These are phyloP conservation scores for Lactarius vividus DNA, from an alignment of 768 basidiomycete genomes.

Conservation along the genomic window DNA sequence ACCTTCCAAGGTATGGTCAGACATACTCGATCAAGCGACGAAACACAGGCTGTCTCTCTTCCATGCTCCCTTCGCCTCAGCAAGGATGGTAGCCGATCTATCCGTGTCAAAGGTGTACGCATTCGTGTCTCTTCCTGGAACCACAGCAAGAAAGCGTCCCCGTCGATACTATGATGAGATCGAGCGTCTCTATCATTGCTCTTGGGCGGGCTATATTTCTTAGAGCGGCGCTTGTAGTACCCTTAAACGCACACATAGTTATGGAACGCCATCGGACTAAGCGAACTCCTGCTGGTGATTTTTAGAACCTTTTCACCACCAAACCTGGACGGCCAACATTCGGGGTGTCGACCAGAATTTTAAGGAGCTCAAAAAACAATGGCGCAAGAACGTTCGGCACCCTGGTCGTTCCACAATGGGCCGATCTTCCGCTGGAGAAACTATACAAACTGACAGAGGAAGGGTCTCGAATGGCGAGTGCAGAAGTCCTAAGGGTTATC, in stretches of 20 bases:
- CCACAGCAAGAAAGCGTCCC: conserved; percentile 80
- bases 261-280: conserved; percentile 96
- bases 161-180: conserved; percentile 91
- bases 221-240: conserved; percentile 92
- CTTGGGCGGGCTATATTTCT: conserved; percentile 49
- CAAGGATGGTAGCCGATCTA: conserved; percentile 4
- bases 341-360: conserved; percentile 65
- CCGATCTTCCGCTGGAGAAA: too few relatives aligned
- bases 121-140: conserved; percentile 78
- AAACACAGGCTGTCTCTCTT: too few relatives aligned
- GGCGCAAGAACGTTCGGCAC: conserved; percentile 57
- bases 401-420: too few relatives aligned
- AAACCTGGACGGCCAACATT: conserved; percentile 22
- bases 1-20: too few relatives aligned
- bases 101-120: conserved; percentile 63
- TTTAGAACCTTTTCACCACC: conserved; percentile 10
- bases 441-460: too few relatives aligned
- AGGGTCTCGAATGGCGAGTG: too few relatives aligned
- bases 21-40: too few relatives aligned
- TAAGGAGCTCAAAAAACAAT: conserved; percentile 94
- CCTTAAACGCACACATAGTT: conserved; percentile 95
- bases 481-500: too few relatives aligned
- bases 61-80: too few relatives aligned
- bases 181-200: conserved; percentile 88
- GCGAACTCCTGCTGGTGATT: conserved; percentile 83